Percentiles rank a stretch among this genome's conserved stretches.
These are phyloP conservation scores for Neurospora sp. DNA, from an alignment of 495 filamentous ascomycete genomes.

Conservation along the genomic window DNA sequence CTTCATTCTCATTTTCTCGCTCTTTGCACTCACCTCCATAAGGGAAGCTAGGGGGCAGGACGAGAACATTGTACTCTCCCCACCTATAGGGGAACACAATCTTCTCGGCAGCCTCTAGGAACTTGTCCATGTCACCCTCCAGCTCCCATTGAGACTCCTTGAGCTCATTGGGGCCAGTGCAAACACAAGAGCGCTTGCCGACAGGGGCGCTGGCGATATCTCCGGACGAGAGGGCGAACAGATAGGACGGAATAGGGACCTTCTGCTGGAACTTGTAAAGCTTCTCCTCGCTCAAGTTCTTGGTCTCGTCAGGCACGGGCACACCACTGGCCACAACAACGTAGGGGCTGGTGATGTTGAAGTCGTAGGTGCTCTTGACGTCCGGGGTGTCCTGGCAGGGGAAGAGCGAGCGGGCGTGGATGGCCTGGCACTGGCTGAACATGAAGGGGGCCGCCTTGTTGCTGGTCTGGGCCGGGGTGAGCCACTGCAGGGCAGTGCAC, in stretches of 20 bases:
- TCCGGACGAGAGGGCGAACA: constrained; percentile 85
- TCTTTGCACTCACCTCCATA: constrained; percentile 42
- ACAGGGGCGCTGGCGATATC: constrained; percentile 78
- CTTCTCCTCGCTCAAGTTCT: constrained; percentile 38
- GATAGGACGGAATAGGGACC: constrained; percentile 86
- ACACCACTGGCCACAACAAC: constrained; percentile 85
- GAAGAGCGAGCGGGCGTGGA: constrained; percentile 84
- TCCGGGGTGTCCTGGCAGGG: constrained; percentile 96
- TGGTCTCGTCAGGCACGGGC: constrained; percentile 41
- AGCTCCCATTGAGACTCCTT: constrained; percentile 80
- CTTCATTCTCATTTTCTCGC: neutral
- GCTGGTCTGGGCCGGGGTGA: constrained; percentile 79
- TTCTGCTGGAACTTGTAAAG: constrained; percentile 78
- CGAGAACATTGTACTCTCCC: constrained; percentile 89
- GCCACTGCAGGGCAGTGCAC: constrained; percentile 89
- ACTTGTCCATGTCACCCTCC: constrained; percentile 79
- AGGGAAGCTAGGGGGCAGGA: constrained; percentile 83
- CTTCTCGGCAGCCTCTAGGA: constrained; percentile 79
- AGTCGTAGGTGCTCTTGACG: constrained; percentile 82
- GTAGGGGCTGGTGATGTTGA: constrained; percentile 75
- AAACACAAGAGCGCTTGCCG: constrained; percentile 73
- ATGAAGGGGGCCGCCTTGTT: constrained; percentile 93
- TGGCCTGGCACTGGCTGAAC: constrained; percentile 97
- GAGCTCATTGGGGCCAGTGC: constrained; percentile 79
- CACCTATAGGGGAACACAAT: constrained; percentile 82